Base-by-base conservation (phyloP, 192 early-diverging fungal genomes). In the Backusella parvicylindrica region DNA sequence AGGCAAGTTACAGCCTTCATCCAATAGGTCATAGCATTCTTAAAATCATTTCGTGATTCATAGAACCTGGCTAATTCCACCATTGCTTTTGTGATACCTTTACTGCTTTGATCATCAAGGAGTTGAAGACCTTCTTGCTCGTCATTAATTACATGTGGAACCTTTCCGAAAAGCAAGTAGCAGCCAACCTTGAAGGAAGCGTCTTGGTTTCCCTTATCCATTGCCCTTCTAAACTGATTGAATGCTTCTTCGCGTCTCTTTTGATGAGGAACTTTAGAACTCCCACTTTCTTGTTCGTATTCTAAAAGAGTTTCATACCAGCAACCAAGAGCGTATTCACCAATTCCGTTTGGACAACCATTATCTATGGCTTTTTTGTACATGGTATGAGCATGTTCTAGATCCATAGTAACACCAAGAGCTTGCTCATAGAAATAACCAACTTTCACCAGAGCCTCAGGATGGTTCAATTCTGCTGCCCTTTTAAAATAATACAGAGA, bases 301-400 rank as follows among this genome's bases (percentile, higher is more conserved):
- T 68, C 21, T 15, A 40, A 1, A 6, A 23, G 12, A 15, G 67
- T 41, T 38, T 68, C 67, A 23, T 13, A 21, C 35, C 32, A 68
- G 35, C 67, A 68, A n/a, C 67, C 67, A 23, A 68, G 35, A 38
- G 67, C 67, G 13, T 68, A 68, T 36, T 68, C 67, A 5, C 33
- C 21, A 9, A 15, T 26, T 37, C 67, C 67, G n/a, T 68, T 23
- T 13, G 23, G 67, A 30, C 67, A 68, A 1, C 13, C 23, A 5
- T 41, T 7, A 8, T 21, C 35, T 41, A 68, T 26, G 23, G 67
- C 67, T 23, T 28, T 23, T 23, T n/a, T 37, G 4, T 68, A 68
- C n/a, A 33, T 23, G 13, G 2, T 36, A 15, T 21, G 6, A 6
- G 67, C 67, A 11, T 11, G 11, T 13, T 33, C 7, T 9, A 68